A percentile compares a stretch with the other conserved stretches of the same genome.
These are phyloP conservation scores for Populus hybrid DNA, from an alignment of 441 rosid genomes.

Conservation along the genomic window DNA sequence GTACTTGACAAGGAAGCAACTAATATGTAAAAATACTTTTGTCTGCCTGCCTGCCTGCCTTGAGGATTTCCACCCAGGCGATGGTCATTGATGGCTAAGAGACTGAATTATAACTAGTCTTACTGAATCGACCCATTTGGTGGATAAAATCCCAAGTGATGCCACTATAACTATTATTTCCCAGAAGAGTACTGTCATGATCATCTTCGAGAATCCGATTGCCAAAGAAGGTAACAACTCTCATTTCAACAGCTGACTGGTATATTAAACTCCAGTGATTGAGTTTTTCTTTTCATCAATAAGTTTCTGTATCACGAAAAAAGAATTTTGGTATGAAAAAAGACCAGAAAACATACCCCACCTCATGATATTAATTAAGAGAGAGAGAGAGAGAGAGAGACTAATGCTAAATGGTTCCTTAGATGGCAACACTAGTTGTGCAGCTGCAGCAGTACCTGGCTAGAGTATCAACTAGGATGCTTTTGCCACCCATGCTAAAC, in stretches of 20 bases:
- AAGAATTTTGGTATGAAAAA: slow-evolving; percentile 8
- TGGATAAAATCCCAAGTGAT: slow-evolving; percentile 11
- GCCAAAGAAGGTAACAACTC: slow-evolving; percentile 19
- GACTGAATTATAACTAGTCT: background rate
- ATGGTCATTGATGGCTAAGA: background rate
- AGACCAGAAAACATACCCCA: background rate
- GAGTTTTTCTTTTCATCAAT: slow-evolving; percentile 14
- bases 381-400: too few species aligned
- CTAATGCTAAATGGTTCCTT: background rate
- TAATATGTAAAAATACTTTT: background rate
- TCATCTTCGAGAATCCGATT: slow-evolving; percentile 25
- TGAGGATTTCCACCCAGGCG: background rate
- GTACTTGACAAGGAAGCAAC: background rate
- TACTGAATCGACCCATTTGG: slow-evolving; percentile 1
- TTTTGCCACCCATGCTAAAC: too few species aligned
- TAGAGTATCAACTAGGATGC: background rate
- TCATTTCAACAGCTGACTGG: slow-evolving; percentile 9
- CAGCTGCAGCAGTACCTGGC: background rate
- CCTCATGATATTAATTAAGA: background rate
- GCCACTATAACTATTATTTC: slow-evolving; percentile 17
- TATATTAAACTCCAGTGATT: slow-evolving; percentile 12
- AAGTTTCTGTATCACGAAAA: slow-evolving; percentile 12
- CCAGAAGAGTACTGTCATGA: slow-evolving; percentile 2
- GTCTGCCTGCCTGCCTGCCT: background rate
- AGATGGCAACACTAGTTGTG: background rate